Percentiles rank a stretch among this genome's conserved stretches.
phyloP scores from a whole-genome alignment of 2,329 filamentous ascomycete genomes.

The Drechmeria coniospora region DNA sequence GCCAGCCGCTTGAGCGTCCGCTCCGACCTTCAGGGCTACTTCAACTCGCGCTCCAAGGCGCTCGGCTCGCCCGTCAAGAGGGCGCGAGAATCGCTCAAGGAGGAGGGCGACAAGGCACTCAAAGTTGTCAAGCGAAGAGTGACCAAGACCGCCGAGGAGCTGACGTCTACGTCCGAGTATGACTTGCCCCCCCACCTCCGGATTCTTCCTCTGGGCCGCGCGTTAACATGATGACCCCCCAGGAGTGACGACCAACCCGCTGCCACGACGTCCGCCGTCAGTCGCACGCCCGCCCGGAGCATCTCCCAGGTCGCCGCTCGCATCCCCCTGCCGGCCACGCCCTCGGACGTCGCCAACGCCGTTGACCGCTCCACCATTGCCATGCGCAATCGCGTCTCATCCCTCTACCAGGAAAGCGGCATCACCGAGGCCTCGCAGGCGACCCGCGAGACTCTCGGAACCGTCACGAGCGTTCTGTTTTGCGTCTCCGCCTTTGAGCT shows the following conservation, averaged over 20 bases:
- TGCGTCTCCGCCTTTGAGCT: slow-evolving; percentile 55
- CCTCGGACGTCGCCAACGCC: slow-evolving; percentile 58
- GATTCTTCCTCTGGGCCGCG: not conserved
- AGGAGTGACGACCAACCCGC: slow-evolving; percentile 17
- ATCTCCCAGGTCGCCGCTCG: slow-evolving; percentile 38
- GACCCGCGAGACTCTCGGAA: slow-evolving; percentile 56
- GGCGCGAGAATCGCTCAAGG: slow-evolving; percentile 25
- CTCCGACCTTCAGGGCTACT: slow-evolving; percentile 57
- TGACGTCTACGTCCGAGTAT: slow-evolving; percentile 26
- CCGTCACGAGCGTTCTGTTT: slow-evolving; percentile 56
- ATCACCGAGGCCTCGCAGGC: slow-evolving; percentile 50
- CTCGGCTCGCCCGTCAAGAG: slow-evolving; percentile 47
- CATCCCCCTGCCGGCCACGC: slow-evolving; percentile 65
- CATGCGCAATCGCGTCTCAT: slow-evolving; percentile 49
- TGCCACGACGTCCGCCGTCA: slow-evolving; percentile 25
- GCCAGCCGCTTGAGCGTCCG: slow-evolving; percentile 47
- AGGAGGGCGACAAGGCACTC: slow-evolving; percentile 21
- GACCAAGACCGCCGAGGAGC: slow-evolving; percentile 29
- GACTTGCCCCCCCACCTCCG: not conserved
- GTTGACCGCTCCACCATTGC: slow-evolving; percentile 57
- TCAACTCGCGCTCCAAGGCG: slow-evolving; percentile 47
- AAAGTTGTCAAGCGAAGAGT: slow-evolving; percentile 31
- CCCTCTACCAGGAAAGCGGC: slow-evolving; percentile 49
- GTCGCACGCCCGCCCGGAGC: slow-evolving; percentile 34
- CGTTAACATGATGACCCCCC: slow-evolving; percentile 2